Evolutionary conservation across 495 filamentous ascomycete genomes (phyloP).

Genomic region (Penicillium bialowiezense): DNA sequence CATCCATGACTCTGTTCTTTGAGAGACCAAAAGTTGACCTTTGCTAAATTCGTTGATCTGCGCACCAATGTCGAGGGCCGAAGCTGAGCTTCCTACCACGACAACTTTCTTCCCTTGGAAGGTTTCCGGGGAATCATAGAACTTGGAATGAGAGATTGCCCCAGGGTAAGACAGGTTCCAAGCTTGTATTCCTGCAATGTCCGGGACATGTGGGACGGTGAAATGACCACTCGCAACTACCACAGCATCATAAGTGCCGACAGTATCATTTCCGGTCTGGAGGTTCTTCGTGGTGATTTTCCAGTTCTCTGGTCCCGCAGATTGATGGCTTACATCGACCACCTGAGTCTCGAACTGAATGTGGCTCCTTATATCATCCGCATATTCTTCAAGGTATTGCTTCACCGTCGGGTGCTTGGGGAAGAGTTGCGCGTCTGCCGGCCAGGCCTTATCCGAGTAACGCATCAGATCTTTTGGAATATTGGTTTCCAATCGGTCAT

Average conservation of each 20-base stretch:
- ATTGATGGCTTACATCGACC: conserved; percentile 38
- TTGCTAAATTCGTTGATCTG: conserved; percentile 61
- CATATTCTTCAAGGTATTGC: conserved; percentile 73
- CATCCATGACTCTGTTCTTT: conserved; percentile 42
- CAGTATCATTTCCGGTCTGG: conserved; percentile 30
- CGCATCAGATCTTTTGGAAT: conserved; percentile 81
- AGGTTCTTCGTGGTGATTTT: conserved; percentile 52
- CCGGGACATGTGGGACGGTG: conserved; percentile 66
- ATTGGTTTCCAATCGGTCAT: conserved; percentile 80
- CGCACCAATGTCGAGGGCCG: conserved; percentile 73
- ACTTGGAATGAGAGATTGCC: conserved; percentile 75
- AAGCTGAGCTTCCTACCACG: conserved; percentile 75
- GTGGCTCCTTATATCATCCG: conserved; percentile 53
- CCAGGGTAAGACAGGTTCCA: conserved; percentile 62
- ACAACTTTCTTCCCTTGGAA: conserved; percentile 66
- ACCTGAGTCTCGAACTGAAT: conserved; percentile 61
- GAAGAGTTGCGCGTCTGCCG: conserved; percentile 63
- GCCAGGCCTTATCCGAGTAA: conserved; percentile 69
- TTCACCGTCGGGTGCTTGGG: conserved; percentile 65
- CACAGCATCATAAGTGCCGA: conserved; percentile 64
- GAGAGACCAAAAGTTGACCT: conserved; percentile 52
- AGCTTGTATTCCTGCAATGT: conserved; percentile 52
- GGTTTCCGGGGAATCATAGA: conserved; percentile 60
- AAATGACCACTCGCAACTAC: conserved; percentile 85
- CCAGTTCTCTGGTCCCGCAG: conserved; percentile 40